Evolutionary conservation across 2,329 filamentous ascomycete genomes (phyloP), one percentile per base, ranked within the genome.

Genomic region (Pyricularia grisea): DNA sequence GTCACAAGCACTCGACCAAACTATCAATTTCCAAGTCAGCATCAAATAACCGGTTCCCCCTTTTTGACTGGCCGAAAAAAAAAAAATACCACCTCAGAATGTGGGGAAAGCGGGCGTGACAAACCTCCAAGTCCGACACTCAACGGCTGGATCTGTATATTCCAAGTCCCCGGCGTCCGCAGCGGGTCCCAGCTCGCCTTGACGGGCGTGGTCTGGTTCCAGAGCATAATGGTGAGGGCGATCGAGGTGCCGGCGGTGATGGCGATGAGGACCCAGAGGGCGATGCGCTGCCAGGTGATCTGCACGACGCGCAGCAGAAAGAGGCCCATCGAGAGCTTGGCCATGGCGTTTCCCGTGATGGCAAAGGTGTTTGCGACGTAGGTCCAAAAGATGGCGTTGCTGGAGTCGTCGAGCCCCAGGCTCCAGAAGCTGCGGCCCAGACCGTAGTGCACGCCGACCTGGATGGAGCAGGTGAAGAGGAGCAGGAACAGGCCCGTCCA

Each of bases 251-350:
- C 42, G 12, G 65, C 42, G 1, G 77, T 79, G 31, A 78, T 71
- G 67, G 73, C 67, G 50, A 78, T 75, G 0, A 78, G 75, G 3
- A 71, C 60, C 78, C 78, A 79, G 0, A 79, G 74, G 0, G 73
- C 74, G 14, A 75, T 71, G 69, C 77, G 77, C 65, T 79, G 78
- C 72, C 76, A 77, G 17, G 73, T 72, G 4, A 74, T 71, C 72
- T 78, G 78, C 4, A 79, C 78, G 4, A 79, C 77, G 0, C 78
- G 75, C 14, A 80, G 72, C n/a, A 80, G 71, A 64, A 80, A 80
- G 7, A 79, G 73, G 6, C 77, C 78, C 76, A 79, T 78, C 2
- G 76, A 79, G 5, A 79, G 71, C 71, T 80, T 80, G 67, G 78
- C 78, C 73, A 79, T 75, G 30, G 78, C 77, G 60, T 79, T 80